Conservation (phyloP, 192 early-diverging fungal species). For the Mortierella alpina region DNA sequence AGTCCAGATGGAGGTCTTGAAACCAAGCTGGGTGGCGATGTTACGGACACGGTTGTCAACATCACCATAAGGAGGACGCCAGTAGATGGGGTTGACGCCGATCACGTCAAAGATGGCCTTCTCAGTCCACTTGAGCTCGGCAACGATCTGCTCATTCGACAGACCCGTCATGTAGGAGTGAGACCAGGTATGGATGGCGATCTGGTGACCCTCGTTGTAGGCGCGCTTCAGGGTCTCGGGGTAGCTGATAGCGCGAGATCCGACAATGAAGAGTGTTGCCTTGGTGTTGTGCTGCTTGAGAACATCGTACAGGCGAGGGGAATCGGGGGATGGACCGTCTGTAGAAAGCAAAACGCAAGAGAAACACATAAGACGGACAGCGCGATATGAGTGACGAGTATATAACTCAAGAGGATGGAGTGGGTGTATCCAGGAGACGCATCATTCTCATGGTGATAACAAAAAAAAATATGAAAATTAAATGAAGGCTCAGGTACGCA, state of each 20-base stretch:
- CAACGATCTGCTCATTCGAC: slow-evolving; percentile 60
- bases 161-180: slow-evolving; percentile 65
- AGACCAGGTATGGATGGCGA: slow-evolving; percentile 67
- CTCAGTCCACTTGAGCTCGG: slow-evolving; percentile 77
- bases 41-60: slow-evolving; percentile 64
- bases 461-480: slow-evolving; percentile 2
- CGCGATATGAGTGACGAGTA: background rate
- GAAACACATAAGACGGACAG: background rate
- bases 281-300: slow-evolving; percentile 55
- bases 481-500: slow-evolving; percentile 4
- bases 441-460: background rate
- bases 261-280: slow-evolving; percentile 68
- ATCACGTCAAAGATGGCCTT: slow-evolving; percentile 62
- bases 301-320: slow-evolving; percentile 56
- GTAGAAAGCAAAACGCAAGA: background rate
- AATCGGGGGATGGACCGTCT: slow-evolving; percentile 63
- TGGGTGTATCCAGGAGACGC: background rate
- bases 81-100: slow-evolving; percentile 63
- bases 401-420: background rate
- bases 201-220: slow-evolving; percentile 64
- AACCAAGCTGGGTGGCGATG: slow-evolving; percentile 61
- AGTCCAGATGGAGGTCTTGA: slow-evolving; percentile 65
- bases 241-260: slow-evolving; percentile 57
- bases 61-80: slow-evolving; percentile 62
- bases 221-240: slow-evolving; percentile 59